Conservation (phyloP, 768 basidiomycete genomes). For the Mrakia frigida region DNA sequence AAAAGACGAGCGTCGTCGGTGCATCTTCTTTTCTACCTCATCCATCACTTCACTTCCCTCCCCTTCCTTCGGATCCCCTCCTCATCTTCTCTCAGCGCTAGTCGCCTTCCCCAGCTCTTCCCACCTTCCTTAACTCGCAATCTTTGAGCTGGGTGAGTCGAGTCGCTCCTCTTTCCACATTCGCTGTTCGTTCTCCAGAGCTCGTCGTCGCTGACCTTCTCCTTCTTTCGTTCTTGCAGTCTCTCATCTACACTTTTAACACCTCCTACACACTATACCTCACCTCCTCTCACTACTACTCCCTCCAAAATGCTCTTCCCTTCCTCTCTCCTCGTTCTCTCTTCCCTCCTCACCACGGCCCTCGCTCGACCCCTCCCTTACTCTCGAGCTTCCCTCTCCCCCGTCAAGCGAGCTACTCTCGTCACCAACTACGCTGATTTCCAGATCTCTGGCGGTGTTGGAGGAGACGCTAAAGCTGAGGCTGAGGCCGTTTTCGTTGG, state of each 20-base stretch:
- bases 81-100: background rate
- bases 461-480: background rate
- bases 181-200: background rate
- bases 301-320: background rate
- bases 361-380: background rate
- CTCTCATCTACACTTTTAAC: background rate
- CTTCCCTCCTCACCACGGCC: no score
- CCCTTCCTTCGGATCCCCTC: background rate
- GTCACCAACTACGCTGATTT: background rate
- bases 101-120: background rate
- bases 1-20: background rate
- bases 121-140: background rate
- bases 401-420: background rate
- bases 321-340: no score
- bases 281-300: no score
- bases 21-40: background rate
- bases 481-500: background rate
- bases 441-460: background rate
- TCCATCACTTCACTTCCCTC: background rate
- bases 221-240: background rate
- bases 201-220: background rate
- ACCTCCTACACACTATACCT: background rate
- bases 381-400: background rate
- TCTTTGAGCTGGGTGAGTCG: background rate
- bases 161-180: background rate